These are phyloP conservation scores for Linum usitatissimum DNA, from an alignment of 345 rosid species.

Conservation along the genomic window DNA sequence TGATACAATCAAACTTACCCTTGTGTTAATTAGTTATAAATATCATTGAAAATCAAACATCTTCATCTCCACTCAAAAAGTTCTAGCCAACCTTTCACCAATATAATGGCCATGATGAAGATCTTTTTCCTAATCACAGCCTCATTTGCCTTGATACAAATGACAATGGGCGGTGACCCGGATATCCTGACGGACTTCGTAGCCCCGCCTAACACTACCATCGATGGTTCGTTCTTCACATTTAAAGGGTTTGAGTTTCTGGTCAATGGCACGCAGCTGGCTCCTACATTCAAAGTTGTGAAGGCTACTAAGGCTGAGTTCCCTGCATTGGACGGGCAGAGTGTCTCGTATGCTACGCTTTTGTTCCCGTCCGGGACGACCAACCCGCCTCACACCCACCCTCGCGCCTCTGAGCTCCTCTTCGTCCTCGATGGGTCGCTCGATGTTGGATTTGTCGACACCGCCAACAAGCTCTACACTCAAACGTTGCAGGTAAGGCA, in stretches of 20 bases:
- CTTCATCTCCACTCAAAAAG: too few species aligned
- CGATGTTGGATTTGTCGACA: neutral
- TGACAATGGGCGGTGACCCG: slow-evolving; percentile 23
- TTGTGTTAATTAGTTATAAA: too few species aligned
- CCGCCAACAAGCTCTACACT: neutral
- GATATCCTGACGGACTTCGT: slow-evolving; percentile 27
- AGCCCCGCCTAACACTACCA: slow-evolving; percentile 7
- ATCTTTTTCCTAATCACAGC: slow-evolving; percentile 15
- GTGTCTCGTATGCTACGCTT: slow-evolving; percentile 31
- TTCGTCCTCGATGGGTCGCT: neutral
- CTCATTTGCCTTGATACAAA: slow-evolving; percentile 1
- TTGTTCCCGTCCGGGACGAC: slow-evolving; percentile 15
- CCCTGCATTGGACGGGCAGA: slow-evolving; percentile 29
- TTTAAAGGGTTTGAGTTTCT: slow-evolving; percentile 21
- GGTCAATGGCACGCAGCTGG: neutral
- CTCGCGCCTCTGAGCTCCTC: neutral
- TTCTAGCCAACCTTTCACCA: too few species aligned
- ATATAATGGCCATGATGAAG: neutral
- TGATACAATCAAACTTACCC: too few species aligned
- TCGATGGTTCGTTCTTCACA: slow-evolving; percentile 27
- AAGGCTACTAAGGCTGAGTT: slow-evolving; percentile 26
- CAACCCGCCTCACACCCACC: neutral
- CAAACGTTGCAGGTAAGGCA: neutral
- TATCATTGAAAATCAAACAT: too few species aligned
- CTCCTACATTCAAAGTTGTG: slow-evolving; percentile 14